Conservation (phyloP, 805 yeast species). For the Kodamaea hsintzibuensis region DNA sequence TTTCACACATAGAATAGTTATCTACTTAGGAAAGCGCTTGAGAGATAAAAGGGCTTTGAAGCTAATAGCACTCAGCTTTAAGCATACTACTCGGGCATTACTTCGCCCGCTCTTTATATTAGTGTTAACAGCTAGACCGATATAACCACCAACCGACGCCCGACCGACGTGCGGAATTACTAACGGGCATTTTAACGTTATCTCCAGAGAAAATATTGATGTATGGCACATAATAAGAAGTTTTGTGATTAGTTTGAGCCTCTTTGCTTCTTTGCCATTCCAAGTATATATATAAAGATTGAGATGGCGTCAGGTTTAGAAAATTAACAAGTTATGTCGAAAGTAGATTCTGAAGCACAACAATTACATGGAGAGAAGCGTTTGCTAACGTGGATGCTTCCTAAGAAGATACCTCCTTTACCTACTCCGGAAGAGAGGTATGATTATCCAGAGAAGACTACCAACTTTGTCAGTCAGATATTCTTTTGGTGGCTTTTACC, state of each 20-base stretch:
- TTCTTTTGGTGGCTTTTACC: constrained; percentile 74
- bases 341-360: constrained; percentile 17
- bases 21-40: too few relatives aligned
- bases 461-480: constrained; percentile 40
- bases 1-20: neutral
- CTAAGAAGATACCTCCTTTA: constrained; percentile 47
- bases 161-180: neutral
- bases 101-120: too few relatives aligned
- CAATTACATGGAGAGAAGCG: constrained; percentile 28
- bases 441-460: constrained; percentile 43
- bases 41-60: too few relatives aligned
- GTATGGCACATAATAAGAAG: neutral
- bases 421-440: constrained; percentile 53
- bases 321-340: constrained; percentile 37
- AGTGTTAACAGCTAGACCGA: too few relatives aligned
- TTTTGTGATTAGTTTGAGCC: neutral
- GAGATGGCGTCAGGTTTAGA: constrained; percentile 15
- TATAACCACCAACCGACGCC: neutral
- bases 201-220: neutral
- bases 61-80: too few relatives aligned
- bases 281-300: neutral
- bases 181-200: neutral
- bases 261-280: neutral
- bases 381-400: constrained; percentile 32
- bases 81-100: too few relatives aligned